Percentiles rank a stretch among this genome's conserved stretches.
These are phyloP conservation scores for Hyaloscypha hepaticicola DNA, from an alignment of 495 filamentous ascomycete species.

Conservation along the genomic window DNA sequence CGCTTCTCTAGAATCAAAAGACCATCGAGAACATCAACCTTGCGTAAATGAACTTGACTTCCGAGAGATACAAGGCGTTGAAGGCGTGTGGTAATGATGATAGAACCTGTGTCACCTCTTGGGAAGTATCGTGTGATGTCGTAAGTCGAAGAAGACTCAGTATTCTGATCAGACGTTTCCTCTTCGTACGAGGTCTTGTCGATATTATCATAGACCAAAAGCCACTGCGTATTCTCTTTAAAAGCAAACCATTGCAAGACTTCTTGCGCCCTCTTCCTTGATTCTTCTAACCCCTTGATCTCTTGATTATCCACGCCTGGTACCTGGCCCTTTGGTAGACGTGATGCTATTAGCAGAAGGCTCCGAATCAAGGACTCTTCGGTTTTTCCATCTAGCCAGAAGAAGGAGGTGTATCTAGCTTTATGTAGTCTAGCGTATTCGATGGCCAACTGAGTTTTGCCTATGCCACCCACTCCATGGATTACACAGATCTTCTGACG, in stretches of 20 bases:
- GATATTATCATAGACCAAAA: conserved; percentile 44
- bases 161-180: conserved; percentile 29
- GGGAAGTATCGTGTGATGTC: conserved; percentile 40
- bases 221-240: conserved; percentile 39
- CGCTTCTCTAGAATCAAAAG: conserved; percentile 25
- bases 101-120: conserved; percentile 38
- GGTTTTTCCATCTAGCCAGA: conserved; percentile 34
- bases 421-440: conserved; percentile 37
- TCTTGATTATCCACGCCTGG: conserved; percentile 12
- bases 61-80: conserved; percentile 25
- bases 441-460: conserved; percentile 45
- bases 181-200: conserved; percentile 34
- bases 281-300: conserved; percentile 20
- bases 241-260: conserved; percentile 39
- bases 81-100: conserved; percentile 43
- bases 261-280: conserved; percentile 24
- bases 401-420: conserved; percentile 27
- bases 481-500: conserved; percentile 26
- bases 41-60: conserved; percentile 16
- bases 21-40: conserved; percentile 22
- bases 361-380: conserved; percentile 38
- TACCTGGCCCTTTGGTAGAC: conserved; percentile 35
- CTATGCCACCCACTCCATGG: conserved; percentile 42
- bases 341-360: conserved; percentile 30
- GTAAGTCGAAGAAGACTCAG: conserved; percentile 25